A percentile compares a stretch with the other conserved stretches of the same genome.
phyloP scores from a whole-genome alignment of 2,329 filamentous ascomycete genomes.

The Colletotrichum simmondsii region DNA sequence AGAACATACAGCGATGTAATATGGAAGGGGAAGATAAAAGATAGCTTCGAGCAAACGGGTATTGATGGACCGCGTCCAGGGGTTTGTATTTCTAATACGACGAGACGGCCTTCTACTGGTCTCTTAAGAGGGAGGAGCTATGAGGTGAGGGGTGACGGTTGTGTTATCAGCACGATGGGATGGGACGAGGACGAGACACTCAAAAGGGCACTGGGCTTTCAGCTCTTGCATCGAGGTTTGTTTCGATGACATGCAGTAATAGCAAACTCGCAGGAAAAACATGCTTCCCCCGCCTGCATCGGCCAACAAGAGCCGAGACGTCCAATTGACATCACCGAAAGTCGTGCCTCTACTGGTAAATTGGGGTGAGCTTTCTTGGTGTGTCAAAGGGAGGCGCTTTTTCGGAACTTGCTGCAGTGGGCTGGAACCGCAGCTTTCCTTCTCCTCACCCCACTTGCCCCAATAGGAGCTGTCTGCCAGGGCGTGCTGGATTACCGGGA shows the following conservation, averaged over 20 bases:
- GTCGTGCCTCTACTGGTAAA: background rate
- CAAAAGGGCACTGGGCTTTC: background rate
- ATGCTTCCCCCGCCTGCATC: background rate
- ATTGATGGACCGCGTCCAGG: background rate
- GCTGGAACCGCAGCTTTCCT: background rate
- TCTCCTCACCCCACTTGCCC: slow-evolving; percentile 7
- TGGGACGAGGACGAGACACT: background rate
- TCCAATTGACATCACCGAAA: slow-evolving; percentile 9
- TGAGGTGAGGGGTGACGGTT: background rate
- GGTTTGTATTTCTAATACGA: slow-evolving; percentile 23
- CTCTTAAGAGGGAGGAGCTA: background rate
- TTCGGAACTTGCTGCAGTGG: background rate
- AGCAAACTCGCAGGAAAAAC: background rate
- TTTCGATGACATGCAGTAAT: slow-evolving; percentile 12
- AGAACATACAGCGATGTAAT: background rate
- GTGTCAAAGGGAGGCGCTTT: background rate
- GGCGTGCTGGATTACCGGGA: slow-evolving; percentile 11
- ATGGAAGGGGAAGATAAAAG: background rate
- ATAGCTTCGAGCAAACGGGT: background rate
- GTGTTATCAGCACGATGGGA: slow-evolving; percentile 7
- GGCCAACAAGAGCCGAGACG: slow-evolving; percentile 6
- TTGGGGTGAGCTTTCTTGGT: background rate
- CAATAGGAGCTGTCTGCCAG: slow-evolving; percentile 8
- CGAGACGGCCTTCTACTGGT: background rate
- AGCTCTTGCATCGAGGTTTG: background rate